phyloP scores from a whole-genome alignment of 305 asterid species.

The Lippia alba region DNA sequence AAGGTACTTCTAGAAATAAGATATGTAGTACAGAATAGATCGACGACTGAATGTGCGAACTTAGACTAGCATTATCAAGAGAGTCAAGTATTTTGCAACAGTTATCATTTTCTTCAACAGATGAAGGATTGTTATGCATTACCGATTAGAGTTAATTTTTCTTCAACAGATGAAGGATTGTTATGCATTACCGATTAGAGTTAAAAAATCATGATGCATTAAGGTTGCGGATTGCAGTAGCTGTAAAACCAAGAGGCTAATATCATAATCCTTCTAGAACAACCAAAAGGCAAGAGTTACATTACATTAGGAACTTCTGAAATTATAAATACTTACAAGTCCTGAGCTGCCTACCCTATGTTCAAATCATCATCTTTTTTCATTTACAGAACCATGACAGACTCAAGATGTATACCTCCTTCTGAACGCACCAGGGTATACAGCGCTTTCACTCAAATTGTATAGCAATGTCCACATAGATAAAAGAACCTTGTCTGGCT shows the following conservation, averaged over 20 bases:
- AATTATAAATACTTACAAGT: constrained; percentile 9
- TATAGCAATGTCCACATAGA: background rate
- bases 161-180: constrained; percentile 6
- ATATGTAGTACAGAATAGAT: constrained; percentile 6
- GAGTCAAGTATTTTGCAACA: constrained; percentile 1
- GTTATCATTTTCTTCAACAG: constrained; percentile 10
- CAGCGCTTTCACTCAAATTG: background rate
- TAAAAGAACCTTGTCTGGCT: background rate
- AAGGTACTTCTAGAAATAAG: background rate
- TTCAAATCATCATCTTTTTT: background rate
- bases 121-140: background rate
- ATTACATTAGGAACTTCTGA: constrained; percentile 1
- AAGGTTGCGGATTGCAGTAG: constrained; percentile 13
- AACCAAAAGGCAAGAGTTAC: constrained; percentile 4
- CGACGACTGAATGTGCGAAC: background rate
- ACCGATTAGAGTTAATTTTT: background rate
- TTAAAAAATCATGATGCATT: constrained; percentile 5
- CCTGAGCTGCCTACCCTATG: background rate
- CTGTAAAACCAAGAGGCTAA: background rate
- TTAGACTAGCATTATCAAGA: constrained; percentile 10
- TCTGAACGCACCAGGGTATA: background rate
- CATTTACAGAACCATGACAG: constrained; percentile 6
- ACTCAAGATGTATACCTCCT: constrained; percentile 9
- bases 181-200: background rate
- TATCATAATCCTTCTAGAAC: background rate